Conservation (phyloP, 495 filamentous ascomycete species). For the Aspergillus ellipticus region DNA sequence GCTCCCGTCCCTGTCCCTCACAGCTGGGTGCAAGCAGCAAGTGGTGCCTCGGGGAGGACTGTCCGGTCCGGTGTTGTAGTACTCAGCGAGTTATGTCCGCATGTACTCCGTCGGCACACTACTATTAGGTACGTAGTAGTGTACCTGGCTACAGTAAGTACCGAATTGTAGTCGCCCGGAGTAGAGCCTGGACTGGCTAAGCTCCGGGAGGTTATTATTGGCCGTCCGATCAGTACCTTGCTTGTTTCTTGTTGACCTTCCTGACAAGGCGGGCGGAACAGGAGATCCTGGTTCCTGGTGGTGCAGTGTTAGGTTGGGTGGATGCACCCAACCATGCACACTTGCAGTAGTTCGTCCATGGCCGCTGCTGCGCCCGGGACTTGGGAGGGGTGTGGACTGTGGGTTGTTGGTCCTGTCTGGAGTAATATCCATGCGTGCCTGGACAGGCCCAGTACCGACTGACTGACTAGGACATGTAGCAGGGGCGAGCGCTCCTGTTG, state of each 20-base stretch:
- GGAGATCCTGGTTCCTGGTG: conserved; percentile 8
- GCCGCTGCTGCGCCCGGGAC: background rate
- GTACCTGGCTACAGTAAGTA: background rate
- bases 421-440: too few species aligned
- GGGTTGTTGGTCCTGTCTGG: background rate
- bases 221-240: background rate
- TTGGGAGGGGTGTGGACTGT: too few species aligned
- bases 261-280: background rate
- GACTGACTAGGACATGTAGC: too few species aligned
- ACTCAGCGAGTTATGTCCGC: background rate
- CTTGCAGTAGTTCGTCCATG: conserved; percentile 16
- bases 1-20: conserved; percentile 6
- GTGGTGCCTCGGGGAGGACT: background rate
- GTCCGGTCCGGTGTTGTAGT: background rate
- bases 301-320: conserved; percentile 8
- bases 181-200: background rate
- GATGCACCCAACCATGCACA: conserved; percentile 19
- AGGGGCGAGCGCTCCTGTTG: background rate
- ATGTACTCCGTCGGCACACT: too few species aligned
- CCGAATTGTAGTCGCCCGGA: background rate
- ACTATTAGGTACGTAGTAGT: too few species aligned
- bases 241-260: background rate
- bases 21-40: background rate
- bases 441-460: too few species aligned
- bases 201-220: background rate